Conservation (phyloP, 805 yeast species). For the Nakazawaea ambrosiae region DNA sequence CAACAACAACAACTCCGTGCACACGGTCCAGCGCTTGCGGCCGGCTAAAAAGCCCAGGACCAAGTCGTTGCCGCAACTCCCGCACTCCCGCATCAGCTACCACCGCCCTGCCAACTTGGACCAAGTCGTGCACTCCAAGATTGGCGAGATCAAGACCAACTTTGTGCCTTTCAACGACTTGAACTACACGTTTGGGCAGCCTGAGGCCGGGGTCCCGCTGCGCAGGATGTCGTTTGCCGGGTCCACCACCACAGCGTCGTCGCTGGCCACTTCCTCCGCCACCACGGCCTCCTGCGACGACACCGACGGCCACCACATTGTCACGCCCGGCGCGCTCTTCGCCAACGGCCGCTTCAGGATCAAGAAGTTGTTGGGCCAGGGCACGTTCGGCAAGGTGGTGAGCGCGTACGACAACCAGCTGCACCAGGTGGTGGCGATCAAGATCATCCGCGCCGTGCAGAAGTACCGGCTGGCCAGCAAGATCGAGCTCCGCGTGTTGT, state of each 20-base stretch:
- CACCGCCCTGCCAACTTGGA: slow-evolving; percentile 22
- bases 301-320: slow-evolving; percentile 69
- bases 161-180: slow-evolving; percentile 19
- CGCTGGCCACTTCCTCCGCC: slow-evolving; percentile 5
- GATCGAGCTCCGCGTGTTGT: slow-evolving; percentile 79
- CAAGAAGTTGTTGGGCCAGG: slow-evolving; percentile 72
- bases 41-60: slow-evolving; percentile 38
- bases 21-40: neutral
- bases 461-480: slow-evolving; percentile 94
- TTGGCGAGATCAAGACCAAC: slow-evolving; percentile 35
- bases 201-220: slow-evolving; percentile 9
- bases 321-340: slow-evolving; percentile 49
- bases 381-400: slow-evolving; percentile 88
- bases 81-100: slow-evolving; percentile 38
- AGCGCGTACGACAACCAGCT: slow-evolving; percentile 67
- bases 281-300: slow-evolving; percentile 39
- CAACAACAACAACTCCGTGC: neutral
- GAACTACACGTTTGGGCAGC: slow-evolving; percentile 20
- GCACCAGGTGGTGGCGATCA: slow-evolving; percentile 72
- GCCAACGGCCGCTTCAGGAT: slow-evolving; percentile 71
- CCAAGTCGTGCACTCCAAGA: slow-evolving; percentile 28
- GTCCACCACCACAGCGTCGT: slow-evolving; percentile 1
- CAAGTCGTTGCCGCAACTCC: slow-evolving; percentile 47
- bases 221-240: slow-evolving; percentile 20
- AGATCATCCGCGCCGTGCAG: slow-evolving; percentile 85